Percentiles rank a stretch among this genome's conserved stretches.
Evolutionary conservation across 2,329 filamentous ascomycete species (phyloP).

Genomic region (Fusarium sp.): DNA sequence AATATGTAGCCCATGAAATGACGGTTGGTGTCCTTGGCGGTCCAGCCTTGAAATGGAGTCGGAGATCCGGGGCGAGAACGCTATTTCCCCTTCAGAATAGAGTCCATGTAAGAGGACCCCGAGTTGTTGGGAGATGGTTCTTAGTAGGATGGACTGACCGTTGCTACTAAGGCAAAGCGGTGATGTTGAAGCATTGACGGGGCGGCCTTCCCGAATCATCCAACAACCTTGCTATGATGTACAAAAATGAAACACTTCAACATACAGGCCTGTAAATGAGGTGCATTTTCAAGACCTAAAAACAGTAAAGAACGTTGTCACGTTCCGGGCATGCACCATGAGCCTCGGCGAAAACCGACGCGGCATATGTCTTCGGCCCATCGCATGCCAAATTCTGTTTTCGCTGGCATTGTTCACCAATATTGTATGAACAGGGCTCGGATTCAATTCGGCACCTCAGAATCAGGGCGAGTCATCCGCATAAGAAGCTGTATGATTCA

Average conservation of each 20-base stretch:
- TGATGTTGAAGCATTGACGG: constrained; percentile 34
- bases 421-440: constrained; percentile 21
- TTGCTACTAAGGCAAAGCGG: constrained; percentile 7
- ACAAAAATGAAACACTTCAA: constrained; percentile 44
- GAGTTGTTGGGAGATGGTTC: constrained; percentile 8
- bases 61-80: constrained; percentile 33
- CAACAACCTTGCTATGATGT: constrained; percentile 29
- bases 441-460: constrained; percentile 27
- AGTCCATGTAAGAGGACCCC: constrained; percentile 7
- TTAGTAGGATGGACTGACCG: constrained; percentile 1
- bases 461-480: constrained; percentile 35
- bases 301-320: constrained; percentile 33
- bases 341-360: constrained; percentile 28
- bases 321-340: constrained; percentile 40
- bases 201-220: constrained; percentile 32
- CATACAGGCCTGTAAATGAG: constrained; percentile 38
- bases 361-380: constrained; percentile 38
- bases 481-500: constrained; percentile 23
- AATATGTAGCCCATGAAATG: constrained; percentile 37
- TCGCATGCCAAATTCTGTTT: constrained; percentile 15
- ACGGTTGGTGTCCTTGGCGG: constrained; percentile 37
- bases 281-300: constrained; percentile 38
- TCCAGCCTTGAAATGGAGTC: constrained; percentile 19
- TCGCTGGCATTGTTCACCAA: constrained; percentile 12
- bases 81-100: constrained; percentile 21